phyloP scores from a whole-genome alignment of 1,139 yeast species.

The Spathaspora sp. region DNA sequence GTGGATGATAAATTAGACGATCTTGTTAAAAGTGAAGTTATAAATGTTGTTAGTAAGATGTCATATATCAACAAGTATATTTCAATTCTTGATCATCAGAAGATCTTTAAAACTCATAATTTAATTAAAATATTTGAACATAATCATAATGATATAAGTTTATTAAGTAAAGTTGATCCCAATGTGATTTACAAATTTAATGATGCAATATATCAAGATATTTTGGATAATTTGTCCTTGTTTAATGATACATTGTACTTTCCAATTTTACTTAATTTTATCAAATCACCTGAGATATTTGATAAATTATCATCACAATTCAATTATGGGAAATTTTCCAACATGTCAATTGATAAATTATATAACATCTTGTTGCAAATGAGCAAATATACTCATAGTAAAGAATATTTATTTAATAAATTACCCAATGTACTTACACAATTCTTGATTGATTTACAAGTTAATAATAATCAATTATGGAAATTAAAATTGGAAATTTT shows the following conservation, averaged over 20 bases:
- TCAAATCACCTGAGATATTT: conserved; percentile 22
- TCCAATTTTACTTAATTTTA: conserved; percentile 29
- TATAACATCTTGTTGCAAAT: conserved; percentile 24
- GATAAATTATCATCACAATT: conserved; percentile 18
- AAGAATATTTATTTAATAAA: conserved; percentile 23
- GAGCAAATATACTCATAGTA: conserved; percentile 24
- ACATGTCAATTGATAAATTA: conserved; percentile 27
- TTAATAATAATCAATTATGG: conserved; percentile 27
- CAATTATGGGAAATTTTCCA: conserved; percentile 18
- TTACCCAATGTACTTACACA: conserved; percentile 28
- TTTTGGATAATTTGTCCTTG: conserved; percentile 19
- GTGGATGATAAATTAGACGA: conserved; percentile 12
- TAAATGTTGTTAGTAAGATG: conserved; percentile 10
- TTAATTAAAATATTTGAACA: conserved; percentile 16
- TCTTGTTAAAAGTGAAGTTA: conserved; percentile 11
- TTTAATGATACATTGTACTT: conserved; percentile 23
- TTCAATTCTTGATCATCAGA: conserved; percentile 10
- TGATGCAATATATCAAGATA: conserved; percentile 17
- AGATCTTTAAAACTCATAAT: conserved; percentile 24
- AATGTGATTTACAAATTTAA: conserved; percentile 15
- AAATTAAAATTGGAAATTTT: conserved; percentile 25
- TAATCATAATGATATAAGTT: conserved; percentile 20
- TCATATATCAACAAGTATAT: conserved; percentile 11
- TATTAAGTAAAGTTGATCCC: conserved; percentile 27
- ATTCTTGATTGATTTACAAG: conserved; percentile 19